phyloP scores from a whole-genome alignment of 352 stramenopile species.

The Thraustochytrium sp. region DNA sequence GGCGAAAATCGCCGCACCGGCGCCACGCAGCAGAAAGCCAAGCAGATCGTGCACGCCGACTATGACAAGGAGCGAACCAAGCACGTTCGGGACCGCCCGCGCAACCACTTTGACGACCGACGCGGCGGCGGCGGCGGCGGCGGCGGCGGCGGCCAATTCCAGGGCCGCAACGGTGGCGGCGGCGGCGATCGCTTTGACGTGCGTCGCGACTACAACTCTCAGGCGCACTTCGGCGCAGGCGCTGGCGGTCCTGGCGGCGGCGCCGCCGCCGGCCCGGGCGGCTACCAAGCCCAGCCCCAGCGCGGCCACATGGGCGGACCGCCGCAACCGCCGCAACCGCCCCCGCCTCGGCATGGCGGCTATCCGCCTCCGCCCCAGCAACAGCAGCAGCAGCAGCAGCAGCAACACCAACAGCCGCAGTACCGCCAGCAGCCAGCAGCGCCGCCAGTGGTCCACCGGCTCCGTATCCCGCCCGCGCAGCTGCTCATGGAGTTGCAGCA shows the following conservation, averaged over 20 bases:
- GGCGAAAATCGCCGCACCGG: conserved; percentile 36
- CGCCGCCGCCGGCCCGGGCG: background rate
- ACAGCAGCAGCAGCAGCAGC: background rate
- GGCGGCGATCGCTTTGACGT: background rate
- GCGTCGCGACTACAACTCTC: background rate
- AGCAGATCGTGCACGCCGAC: conserved; percentile 18
- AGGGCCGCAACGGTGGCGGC: background rate
- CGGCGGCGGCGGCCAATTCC: background rate
- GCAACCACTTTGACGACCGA: background rate
- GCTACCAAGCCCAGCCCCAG: background rate
- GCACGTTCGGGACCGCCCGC: background rate
- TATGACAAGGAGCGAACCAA: conserved; percentile 11
- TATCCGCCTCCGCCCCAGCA: too few species aligned
- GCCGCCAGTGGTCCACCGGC: background rate
- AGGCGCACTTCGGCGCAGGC: background rate
- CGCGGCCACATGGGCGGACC: background rate
- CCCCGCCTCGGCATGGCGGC: background rate
- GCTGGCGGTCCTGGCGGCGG: background rate
- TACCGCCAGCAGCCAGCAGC: background rate
- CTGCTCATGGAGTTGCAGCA: background rate
- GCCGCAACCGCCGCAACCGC: background rate
- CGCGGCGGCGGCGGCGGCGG: background rate
- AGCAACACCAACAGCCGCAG: background rate
- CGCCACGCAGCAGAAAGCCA: conserved; percentile 3
- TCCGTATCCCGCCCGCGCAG: background rate